A percentile compares a stretch with the other conserved stretches of the same genome.
These are phyloP conservation scores for Imleria badia DNA, from an alignment of 768 basidiomycete genomes.

Conservation along the genomic window DNA sequence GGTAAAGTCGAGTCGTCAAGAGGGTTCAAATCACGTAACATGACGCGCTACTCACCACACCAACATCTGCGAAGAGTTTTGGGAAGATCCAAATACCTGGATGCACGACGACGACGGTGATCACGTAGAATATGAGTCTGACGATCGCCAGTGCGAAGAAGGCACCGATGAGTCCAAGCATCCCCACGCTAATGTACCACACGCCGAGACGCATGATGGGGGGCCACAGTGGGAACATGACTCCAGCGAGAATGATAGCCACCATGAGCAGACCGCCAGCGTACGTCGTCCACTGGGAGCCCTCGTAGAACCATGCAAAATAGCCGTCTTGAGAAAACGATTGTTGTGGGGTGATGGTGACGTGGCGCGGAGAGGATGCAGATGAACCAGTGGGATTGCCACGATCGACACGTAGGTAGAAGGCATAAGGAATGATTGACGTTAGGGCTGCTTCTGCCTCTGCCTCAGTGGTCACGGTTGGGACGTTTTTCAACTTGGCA, in stretches of 20 bases:
- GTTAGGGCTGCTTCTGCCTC: constrained; percentile 71
- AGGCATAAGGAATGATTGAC: constrained; percentile 77
- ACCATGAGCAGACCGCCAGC: constrained; percentile 92
- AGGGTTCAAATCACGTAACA: not conserved
- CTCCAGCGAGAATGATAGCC: constrained; percentile 87
- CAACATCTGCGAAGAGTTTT: constrained; percentile 95
- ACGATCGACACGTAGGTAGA: constrained; percentile 90
- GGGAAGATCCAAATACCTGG: constrained; percentile 99
- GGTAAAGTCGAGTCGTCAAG: not conserved
- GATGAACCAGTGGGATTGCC: constrained; percentile 51
- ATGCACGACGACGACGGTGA: constrained; percentile 80
- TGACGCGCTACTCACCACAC: constrained; percentile 71
- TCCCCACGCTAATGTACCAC: constrained; percentile 89
- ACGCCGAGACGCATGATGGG: constrained; percentile 89
- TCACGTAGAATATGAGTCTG: constrained; percentile 89
- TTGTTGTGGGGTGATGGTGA: constrained; percentile 72
- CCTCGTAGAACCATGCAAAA: constrained; percentile 97
- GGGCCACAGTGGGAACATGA: constrained; percentile 99
- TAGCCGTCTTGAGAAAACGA: constrained; percentile 76
- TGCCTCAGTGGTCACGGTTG: constrained; percentile 68
- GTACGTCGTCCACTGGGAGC: constrained; percentile 91
- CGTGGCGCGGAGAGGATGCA: constrained; percentile 71
- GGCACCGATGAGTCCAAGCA: constrained; percentile 83
- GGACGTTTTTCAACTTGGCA: constrained; percentile 78
- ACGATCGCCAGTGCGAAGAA: constrained; percentile 92